Percentiles rank a stretch among this genome's conserved stretches.
Conservation (phyloP, 768 basidiomycete species). For the Fomitopsis pulvina region DNA sequence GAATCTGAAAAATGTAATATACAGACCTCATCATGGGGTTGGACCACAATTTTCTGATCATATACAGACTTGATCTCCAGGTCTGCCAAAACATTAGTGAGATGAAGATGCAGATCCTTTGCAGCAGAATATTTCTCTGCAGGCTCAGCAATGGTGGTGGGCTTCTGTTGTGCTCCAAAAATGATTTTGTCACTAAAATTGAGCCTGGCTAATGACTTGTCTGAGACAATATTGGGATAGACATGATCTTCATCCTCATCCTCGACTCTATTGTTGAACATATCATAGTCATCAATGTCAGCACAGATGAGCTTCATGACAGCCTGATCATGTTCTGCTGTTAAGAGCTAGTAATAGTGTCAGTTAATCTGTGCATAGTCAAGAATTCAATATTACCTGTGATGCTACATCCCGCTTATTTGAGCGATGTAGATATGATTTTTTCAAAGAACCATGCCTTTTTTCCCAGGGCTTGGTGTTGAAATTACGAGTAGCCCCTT, state of each 20-base stretch:
- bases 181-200: not conserved
- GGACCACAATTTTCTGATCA: not conserved
- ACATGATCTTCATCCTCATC: not conserved
- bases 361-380: not conserved
- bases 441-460: slow-evolving; percentile 6
- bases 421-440: not conserved
- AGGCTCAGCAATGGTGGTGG: not conserved
- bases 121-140: not conserved
- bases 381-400: not conserved
- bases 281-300: not conserved
- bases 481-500: slow-evolving; percentile 7
- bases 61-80: not conserved
- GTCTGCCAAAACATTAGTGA: not conserved
- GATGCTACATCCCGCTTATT: not conserved
- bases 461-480: slow-evolving; percentile 13
- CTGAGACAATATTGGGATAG: not conserved
- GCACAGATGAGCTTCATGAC: not conserved
- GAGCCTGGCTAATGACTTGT: not conserved
- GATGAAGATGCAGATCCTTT: not conserved
- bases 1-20: not conserved
- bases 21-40: not conserved
- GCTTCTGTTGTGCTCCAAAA: not conserved
- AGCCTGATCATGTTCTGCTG: not conserved
- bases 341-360: not conserved
- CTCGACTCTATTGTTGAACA: too few species aligned